phyloP scores from a whole-genome alignment of 805 yeast species.

The Metschnikowia vanudenii region DNA sequence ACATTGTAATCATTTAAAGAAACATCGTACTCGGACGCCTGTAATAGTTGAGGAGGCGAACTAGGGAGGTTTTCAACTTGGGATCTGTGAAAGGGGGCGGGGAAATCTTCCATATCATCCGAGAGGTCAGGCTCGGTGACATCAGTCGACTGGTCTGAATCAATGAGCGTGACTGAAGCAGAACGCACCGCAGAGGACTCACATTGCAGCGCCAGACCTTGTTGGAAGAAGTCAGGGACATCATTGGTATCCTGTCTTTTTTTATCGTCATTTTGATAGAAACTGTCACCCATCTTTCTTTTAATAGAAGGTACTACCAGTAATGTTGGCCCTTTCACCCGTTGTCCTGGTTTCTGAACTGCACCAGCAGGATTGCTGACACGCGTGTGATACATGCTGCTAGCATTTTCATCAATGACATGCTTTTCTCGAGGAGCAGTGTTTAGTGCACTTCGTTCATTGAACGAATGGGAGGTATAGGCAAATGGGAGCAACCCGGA shows the following conservation, averaged over 20 bases:
- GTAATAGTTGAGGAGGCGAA: conserved; percentile 39
- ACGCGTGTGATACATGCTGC: conserved; percentile 44
- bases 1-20: conserved; percentile 24
- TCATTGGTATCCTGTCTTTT: conserved; percentile 32
- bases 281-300: conserved; percentile 43
- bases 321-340: conserved; percentile 23
- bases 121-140: conserved; percentile 10
- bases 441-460: conserved; percentile 31
- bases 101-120: conserved; percentile 1
- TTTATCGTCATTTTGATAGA: conserved; percentile 41
- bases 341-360: conserved; percentile 9
- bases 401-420: conserved; percentile 44
- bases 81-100: not conserved
- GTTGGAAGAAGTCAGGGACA: conserved; percentile 4
- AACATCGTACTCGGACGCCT: conserved; percentile 32
- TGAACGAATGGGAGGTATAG: conserved; percentile 35
- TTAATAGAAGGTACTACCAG: conserved; percentile 33
- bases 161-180: not conserved
- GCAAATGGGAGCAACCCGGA: conserved; percentile 52
- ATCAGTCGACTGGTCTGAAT: conserved; percentile 8
- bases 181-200: conserved; percentile 1
- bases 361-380: conserved; percentile 3
- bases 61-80: conserved; percentile 26
- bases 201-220: not conserved
- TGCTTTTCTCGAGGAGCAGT: conserved; percentile 41